Base-by-base conservation (phyloP, 345 rosid genomes). In the Eucalyptus tenuipes region DNA sequence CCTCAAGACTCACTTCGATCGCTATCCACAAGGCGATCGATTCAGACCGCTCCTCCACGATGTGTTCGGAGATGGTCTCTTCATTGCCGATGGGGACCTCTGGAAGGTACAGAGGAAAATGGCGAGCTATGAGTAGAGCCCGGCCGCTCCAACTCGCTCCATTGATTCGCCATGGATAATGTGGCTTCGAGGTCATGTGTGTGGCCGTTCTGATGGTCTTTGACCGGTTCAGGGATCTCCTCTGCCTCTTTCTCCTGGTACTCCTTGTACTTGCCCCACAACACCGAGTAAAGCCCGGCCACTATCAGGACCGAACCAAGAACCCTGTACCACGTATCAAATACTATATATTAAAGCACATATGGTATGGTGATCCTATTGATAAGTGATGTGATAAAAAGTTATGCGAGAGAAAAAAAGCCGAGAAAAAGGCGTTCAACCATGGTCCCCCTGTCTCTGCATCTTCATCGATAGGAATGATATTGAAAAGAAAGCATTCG, bases 201-300 rank as follows among this genome's bases (percentile, higher is more conserved):
- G 33, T 80, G 91, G 11, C 91, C 91, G 91, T 93, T 91, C 48
- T 88, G 90, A 57, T 79, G 49, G 40, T 81, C 88, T 89, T 93
- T 95, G 6, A 94, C 88, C 0, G 96, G 93, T 50, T 94, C 97
- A 12, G 90, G 91, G 11, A 93, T 93, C 40, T 91, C 92, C 17
- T 90, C 89, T 33, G 86, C 52, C 24, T 86, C 89, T 33, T 88
- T 80, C 71, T 90, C 91, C 68, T 93, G 91, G 90, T 86, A 91
- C 85, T 97, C 98, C 89, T 92, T 92, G 85, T 96, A 95, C 79
- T 96, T 96, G 16, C 99, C 99, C 99, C 99, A 97, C 59, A 97
- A 91, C 7, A 96, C 94, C 1, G 96, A 91, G 90, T 95, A 96
- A 3, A 97, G 95, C 49, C 99, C 99, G 20, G 93, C 90, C 1